Evolutionary conservation across 495 filamentous ascomycete species (phyloP).

Genomic region (Aspergillus cavernicola): DNA sequence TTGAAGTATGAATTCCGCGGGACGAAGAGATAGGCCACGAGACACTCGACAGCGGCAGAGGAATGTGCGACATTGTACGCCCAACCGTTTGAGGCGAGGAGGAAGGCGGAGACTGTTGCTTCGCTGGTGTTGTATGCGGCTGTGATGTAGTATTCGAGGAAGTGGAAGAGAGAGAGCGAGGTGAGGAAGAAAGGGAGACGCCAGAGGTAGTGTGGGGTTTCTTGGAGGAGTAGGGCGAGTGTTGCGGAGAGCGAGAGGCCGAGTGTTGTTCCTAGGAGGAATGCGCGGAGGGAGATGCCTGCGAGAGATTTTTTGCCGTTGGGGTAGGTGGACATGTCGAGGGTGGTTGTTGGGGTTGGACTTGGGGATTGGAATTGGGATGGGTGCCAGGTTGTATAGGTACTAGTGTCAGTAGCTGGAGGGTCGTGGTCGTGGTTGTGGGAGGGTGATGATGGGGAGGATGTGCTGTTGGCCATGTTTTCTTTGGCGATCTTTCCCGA

Average conservation of each 20-base stretch:
- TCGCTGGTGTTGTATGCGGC: constrained; percentile 73
- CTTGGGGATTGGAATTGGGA: not conserved
- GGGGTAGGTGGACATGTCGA: constrained; percentile 44
- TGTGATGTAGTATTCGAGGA: constrained; percentile 91
- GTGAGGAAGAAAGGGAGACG: constrained; percentile 77
- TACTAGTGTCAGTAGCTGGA: not conserved
- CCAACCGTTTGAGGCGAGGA: constrained; percentile 80
- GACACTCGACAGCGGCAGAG: constrained; percentile 66
- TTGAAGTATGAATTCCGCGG: constrained; percentile 41
- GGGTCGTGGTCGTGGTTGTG: too few relatives aligned
- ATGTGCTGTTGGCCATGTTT: constrained; percentile 3
- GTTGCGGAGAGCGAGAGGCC: constrained; percentile 45
- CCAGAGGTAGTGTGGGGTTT: constrained; percentile 58
- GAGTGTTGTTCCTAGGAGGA: constrained; percentile 51
- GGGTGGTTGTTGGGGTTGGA: not conserved
- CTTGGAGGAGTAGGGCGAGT: constrained; percentile 36
- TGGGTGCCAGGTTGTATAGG: constrained; percentile 4
- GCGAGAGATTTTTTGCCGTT: constrained; percentile 64
- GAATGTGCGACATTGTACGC: constrained; percentile 81
- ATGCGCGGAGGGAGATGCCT: constrained; percentile 75
- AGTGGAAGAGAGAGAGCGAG: constrained; percentile 80
- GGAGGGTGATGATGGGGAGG: too few relatives aligned
- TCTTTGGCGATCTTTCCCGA: not conserved
- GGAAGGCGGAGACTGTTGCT: constrained; percentile 71
- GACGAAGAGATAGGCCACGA: constrained; percentile 55